Evolutionary conservation across 2,329 filamentous ascomycete species (phyloP).

Genomic region (Ophioceras dolichostomum): DNA sequence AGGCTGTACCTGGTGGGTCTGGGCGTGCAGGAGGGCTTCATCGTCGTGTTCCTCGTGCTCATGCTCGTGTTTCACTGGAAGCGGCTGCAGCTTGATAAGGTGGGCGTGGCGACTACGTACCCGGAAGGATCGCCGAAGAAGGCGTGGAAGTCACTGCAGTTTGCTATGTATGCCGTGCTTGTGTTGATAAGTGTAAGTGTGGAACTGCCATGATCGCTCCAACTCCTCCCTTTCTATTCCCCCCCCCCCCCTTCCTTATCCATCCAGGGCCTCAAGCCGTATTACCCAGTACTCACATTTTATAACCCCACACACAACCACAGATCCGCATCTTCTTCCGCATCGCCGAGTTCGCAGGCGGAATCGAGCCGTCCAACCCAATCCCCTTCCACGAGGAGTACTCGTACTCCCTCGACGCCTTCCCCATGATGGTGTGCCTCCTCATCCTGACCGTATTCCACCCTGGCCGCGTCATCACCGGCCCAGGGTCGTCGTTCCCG

Average conservation of each 20-base stretch:
- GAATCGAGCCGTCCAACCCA: conserved; percentile 25
- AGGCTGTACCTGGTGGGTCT: conserved; percentile 26
- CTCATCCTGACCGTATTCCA: conserved; percentile 28
- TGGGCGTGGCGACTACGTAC: conserved; percentile 7
- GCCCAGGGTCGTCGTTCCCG: conserved; percentile 32
- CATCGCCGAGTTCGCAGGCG: conserved; percentile 40
- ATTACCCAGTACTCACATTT: no score
- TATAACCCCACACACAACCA: no score
- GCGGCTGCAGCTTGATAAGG: conserved; percentile 6
- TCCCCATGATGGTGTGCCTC: conserved; percentile 40
- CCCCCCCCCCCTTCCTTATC: no score
- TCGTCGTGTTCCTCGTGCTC: conserved; percentile 22
- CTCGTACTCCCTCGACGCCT: conserved; percentile 35
- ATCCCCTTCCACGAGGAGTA: conserved; percentile 39
- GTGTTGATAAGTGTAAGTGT: conserved; percentile 21
- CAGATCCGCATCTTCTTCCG: conserved; percentile 46
- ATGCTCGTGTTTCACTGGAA: conserved; percentile 21
- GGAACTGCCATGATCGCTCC: no score
- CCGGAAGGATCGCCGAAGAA: conserved; percentile 10
- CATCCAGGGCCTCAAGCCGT: no score
- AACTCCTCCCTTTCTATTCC: neutral
- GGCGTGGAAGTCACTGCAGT: conserved; percentile 20
- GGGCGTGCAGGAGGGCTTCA: conserved; percentile 22
- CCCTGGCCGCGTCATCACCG: conserved; percentile 32
- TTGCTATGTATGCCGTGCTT: conserved; percentile 19